Evolutionary conservation across 163 green algal species (phyloP), one percentile per base, ranked within the genome.

Genomic region (Chlorella variabilis): DNA sequence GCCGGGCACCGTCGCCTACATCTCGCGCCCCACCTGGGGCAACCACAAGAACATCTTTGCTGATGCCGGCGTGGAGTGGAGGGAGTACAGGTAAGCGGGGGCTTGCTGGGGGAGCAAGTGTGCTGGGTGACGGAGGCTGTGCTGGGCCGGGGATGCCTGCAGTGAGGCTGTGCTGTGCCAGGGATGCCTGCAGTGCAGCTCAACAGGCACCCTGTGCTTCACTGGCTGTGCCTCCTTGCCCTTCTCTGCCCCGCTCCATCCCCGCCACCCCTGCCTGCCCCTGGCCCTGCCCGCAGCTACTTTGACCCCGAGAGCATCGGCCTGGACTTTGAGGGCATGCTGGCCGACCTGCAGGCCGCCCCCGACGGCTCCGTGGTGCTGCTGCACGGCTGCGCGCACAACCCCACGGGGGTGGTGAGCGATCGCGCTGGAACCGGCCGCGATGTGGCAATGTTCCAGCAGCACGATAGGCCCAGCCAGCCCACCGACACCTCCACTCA

Each of bases 351-450:
- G 31, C 73, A 90, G 62, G 84, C 75, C 9, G 97, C 96, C 9
- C 95, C 95, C 11, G 89, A 96, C 5, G 97, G 95, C 39, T 97
- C 92, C 61, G 87, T 99, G 69, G 90, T 99, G 65, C 70, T 99
- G 70, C 91, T 99, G 79, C 97, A 99, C 85, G 97, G 93, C 95
- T 99, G 97, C 80, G 97, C 97, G 11, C 97, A 99, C 91, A 99
- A 99, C 91, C 97, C 97, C 42, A 99, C 97, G 0, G 97, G 97
- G 58, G 93, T 99, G 33, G n/a, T n/a, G n/a, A n/a, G n/a, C n/a
- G n/a, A n/a, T n/a, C n/a, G n/a, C n/a, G n/a, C n/a, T n/a, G n/a
- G n/a, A n/a, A n/a, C n/a, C n/a, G n/a, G n/a, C n/a, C n/a, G n/a
- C n/a, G n/a, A n/a, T n/a, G n/a, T n/a, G n/a, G n/a, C n/a, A n/a